Conservation (phyloP, 306 rosid species). For the Castanea mollissima region DNA sequence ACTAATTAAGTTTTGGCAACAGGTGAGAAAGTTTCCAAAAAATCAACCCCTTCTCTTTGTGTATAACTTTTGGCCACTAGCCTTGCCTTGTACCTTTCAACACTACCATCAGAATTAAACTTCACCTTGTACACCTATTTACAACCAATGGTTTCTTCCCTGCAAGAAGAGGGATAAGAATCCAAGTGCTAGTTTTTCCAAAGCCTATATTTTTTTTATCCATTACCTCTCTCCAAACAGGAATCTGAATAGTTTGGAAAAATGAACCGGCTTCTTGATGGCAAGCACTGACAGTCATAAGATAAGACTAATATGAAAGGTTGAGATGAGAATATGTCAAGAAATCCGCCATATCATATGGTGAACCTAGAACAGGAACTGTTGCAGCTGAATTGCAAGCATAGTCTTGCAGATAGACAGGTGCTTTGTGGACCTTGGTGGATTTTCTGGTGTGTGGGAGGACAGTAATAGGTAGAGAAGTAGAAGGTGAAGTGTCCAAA, state of each 20-base stretch:
- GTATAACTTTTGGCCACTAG: not conserved
- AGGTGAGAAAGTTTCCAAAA: not conserved
- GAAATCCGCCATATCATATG: too few relatives aligned
- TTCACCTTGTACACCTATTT: not conserved
- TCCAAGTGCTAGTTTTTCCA: not conserved
- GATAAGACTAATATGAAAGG: too few relatives aligned
- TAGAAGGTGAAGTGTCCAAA: too few relatives aligned
- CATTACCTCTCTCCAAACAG: not conserved
- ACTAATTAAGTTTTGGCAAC: not conserved
- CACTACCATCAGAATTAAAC: not conserved
- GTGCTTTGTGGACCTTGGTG: too few relatives aligned
- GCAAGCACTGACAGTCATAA: too few relatives aligned
- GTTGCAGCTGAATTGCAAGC: too few relatives aligned
- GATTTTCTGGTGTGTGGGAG: too few relatives aligned
- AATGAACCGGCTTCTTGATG: too few relatives aligned
- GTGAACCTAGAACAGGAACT: too few relatives aligned
- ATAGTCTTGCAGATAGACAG: too few relatives aligned
- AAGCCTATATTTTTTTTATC: too few relatives aligned
- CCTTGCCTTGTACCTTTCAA: not conserved
- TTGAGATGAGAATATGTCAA: too few relatives aligned
- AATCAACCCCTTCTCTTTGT: not conserved
- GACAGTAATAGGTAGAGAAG: rapidly evolving
- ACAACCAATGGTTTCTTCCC: not conserved
- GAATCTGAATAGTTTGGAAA: not conserved
- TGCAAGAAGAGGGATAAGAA: not conserved